These are phyloP conservation scores for Alloascoidea hylecoeti DNA, from an alignment of 805 yeast genomes.

Conservation along the genomic window DNA sequence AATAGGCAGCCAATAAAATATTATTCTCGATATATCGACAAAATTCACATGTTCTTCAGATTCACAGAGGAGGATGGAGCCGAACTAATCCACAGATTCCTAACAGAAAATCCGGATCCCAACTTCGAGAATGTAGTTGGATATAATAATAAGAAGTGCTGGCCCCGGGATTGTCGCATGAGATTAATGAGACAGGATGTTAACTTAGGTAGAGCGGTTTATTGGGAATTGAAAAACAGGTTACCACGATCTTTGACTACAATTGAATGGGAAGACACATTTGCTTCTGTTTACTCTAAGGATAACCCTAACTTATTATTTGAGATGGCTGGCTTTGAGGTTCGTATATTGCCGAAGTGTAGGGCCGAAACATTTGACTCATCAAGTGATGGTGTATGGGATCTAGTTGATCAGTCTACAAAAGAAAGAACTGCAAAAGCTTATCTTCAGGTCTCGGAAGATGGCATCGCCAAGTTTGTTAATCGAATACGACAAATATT, in stretches of 20 bases:
- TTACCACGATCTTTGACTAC: conserved; percentile 64
- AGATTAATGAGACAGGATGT: conserved; percentile 83
- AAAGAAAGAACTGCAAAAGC: conserved; percentile 88
- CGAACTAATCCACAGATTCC: conserved; percentile 59
- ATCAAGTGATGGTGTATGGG: conserved; percentile 84
- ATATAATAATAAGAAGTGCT: conserved; percentile 77
- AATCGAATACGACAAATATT: conserved; percentile 78
- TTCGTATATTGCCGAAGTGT: conserved; percentile 67
- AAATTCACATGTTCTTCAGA: conserved; percentile 64
- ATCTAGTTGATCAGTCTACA: conserved; percentile 49
- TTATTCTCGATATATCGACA: conserved; percentile 75
- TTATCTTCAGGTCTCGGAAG: conserved; percentile 66
- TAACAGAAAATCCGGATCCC: conserved; percentile 85
- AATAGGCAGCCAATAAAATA: conserved; percentile 60
- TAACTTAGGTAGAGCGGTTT: conserved; percentile 79
- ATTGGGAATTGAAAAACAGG: conserved; percentile 78
- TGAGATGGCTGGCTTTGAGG: conserved; percentile 92
- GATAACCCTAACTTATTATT: conserved; percentile 85
- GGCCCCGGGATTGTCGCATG: conserved; percentile 94
- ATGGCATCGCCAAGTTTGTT: conserved; percentile 67
- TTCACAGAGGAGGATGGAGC: conserved; percentile 62
- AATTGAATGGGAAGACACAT: conserved; percentile 66
- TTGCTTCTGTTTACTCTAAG: conserved; percentile 78
- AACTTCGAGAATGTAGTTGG: conserved; percentile 78
- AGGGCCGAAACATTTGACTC: conserved; percentile 41